A percentile compares a stretch with the other conserved stretches of the same genome.
phyloP scores from a whole-genome alignment of 2,329 filamentous ascomycete genomes.

The Periconia sp. region DNA sequence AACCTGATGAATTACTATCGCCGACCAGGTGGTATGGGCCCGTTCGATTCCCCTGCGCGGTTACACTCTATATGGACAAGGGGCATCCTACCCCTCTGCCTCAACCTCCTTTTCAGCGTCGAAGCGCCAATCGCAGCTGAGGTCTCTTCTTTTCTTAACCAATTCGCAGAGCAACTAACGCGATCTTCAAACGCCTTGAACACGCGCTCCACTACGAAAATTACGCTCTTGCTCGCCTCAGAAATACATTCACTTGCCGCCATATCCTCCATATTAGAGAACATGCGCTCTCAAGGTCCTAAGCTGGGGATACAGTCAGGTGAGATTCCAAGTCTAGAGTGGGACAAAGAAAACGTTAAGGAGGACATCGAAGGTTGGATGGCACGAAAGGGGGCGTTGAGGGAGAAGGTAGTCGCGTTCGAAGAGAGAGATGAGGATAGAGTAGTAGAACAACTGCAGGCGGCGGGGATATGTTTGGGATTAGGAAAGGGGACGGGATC shows the following conservation, averaged over 20 bases:
- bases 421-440: slow-evolving; percentile 77
- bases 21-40: slow-evolving; percentile 70
- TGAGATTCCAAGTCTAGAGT: slow-evolving; percentile 75
- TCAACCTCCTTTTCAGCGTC: slow-evolving; percentile 85
- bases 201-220: slow-evolving; percentile 58
- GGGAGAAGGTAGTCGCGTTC: slow-evolving; percentile 74
- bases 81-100: slow-evolving; percentile 82
- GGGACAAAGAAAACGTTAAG: slow-evolving; percentile 73
- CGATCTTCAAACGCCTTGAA: slow-evolving; percentile 77
- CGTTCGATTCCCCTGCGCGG: slow-evolving; percentile 76
- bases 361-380: slow-evolving; percentile 88
- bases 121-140: slow-evolving; percentile 83
- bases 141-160: slow-evolving; percentile 84
- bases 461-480: slow-evolving; percentile 45
- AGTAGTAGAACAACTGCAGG: slow-evolving; percentile 60
- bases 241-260: slow-evolving; percentile 82
- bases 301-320: slow-evolving; percentile 57
- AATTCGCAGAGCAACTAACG: slow-evolving; percentile 79
- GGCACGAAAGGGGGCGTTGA: slow-evolving; percentile 69
- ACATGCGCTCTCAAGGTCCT: slow-evolving; percentile 60
- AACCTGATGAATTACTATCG: slow-evolving; percentile 81
- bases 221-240: slow-evolving; percentile 75
- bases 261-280: slow-evolving; percentile 73
- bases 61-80: slow-evolving; percentile 91
- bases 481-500: slow-evolving; percentile 25